Base-by-base conservation (phyloP, 345 rosid genomes). In the Fremontodendron californicum region DNA sequence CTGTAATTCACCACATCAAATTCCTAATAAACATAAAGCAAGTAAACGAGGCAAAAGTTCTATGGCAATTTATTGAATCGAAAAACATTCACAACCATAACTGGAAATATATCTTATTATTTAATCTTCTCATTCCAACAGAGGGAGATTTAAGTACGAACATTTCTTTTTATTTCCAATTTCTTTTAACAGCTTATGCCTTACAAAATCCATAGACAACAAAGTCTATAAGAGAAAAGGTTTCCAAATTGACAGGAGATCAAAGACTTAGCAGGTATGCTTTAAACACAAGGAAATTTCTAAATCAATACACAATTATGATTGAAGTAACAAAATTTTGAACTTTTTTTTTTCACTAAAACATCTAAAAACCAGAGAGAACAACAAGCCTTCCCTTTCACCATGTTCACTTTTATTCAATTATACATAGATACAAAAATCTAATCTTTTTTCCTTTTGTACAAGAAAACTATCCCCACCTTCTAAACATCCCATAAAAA, bases 361-460 rank as follows among this genome's bases (percentile, higher is more conserved):
- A 76, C 75, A 79, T 66, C 76, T 76, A 80, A 77, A 39, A 57
- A 71, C 40, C 66, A 74, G 78, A 43, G 65, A 64, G 78, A 71
- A 18, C 29, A 42, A 74, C 57, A 46, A 31, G 19, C 60, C 43
- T 43, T 71, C 61, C 61, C 75, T 5, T 76, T 63, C 74, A 73
- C 61, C 51, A 29, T n/a, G 39, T 71, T 57, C 75, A 71, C 73
- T 65, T 81, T 86, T 87, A 80, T 83, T 86, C 68, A 76, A 77
- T 89, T 92, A 75, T 90, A 90, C 97, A 71, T 89, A 39, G 69
- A 67, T 78, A 78, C 61, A 49, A 72, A 86, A 80, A 78, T 82
- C 86, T 83, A 78, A 35, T 77, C 75, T 79, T 81, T 82, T 81
- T 78, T 33, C 57, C 73, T 37, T 86, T 83, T 91, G 86, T 90